phyloP scores from a whole-genome alignment of 2,329 filamentous ascomycete species.

The Tolypocladium tundrense region DNA sequence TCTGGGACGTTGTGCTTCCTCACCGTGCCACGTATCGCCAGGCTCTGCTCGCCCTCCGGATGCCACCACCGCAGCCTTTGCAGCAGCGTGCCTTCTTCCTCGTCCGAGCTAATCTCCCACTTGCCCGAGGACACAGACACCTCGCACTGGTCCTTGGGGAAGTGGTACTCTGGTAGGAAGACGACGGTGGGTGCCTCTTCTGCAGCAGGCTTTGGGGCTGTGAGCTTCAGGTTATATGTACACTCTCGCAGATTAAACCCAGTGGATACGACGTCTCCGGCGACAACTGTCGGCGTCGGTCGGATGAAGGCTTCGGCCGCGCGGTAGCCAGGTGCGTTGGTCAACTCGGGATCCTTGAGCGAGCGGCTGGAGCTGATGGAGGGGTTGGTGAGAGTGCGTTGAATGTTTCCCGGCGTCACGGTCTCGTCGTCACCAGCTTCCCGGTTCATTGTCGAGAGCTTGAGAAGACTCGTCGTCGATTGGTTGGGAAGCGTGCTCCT shows the following conservation, averaged over 20 bases:
- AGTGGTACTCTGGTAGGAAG: constrained; percentile 87
- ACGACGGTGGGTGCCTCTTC: constrained; percentile 67
- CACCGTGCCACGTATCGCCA: constrained; percentile 66
- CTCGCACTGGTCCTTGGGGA: constrained; percentile 60
- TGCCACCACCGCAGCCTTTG: constrained; percentile 93
- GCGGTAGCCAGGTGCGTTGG: constrained; percentile 63
- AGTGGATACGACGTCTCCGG: constrained; percentile 59
- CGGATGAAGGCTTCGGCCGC: constrained; percentile 90
- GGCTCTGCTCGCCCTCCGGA: constrained; percentile 67
- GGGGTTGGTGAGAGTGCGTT: constrained; percentile 57
- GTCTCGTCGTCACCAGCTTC: constrained; percentile 40
- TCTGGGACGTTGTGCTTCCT: constrained; percentile 48
- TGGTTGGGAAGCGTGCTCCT: constrained; percentile 27
- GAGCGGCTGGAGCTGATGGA: constrained; percentile 52
- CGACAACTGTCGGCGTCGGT: constrained; percentile 66
- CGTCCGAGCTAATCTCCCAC: constrained; percentile 73
- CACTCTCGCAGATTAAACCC: constrained; percentile 77
- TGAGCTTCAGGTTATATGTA: constrained; percentile 63
- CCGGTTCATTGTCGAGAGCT: constrained; percentile 7
- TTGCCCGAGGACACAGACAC: constrained; percentile 77
- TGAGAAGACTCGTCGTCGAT: constrained; percentile 32
- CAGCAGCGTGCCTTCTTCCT: constrained; percentile 56
- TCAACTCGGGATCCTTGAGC: constrained; percentile 44
- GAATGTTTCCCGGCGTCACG: constrained; percentile 68
- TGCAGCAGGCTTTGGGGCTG: constrained; percentile 45